Conservation (phyloP, 192 early-diverging fungal genomes). For the Backusella australiensis region DNA sequence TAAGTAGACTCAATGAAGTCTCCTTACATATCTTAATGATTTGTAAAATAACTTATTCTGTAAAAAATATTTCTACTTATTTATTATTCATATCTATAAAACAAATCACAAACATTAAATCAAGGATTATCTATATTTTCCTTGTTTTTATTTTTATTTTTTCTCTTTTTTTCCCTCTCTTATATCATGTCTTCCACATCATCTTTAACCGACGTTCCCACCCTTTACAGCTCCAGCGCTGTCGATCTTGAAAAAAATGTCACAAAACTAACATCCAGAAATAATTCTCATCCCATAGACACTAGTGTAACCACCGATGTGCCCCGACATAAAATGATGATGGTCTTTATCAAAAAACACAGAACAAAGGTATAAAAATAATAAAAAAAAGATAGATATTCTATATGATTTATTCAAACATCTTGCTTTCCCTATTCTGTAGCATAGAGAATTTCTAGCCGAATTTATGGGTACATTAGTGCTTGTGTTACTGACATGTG, state of each 20-base stretch:
- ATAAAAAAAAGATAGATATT: neutral
- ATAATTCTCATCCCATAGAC: neutral
- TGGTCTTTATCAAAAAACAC: neutral
- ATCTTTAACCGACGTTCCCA: constrained; percentile 1
- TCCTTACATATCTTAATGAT: neutral
- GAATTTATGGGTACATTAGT: constrained; percentile 76
- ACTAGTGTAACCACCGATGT: neutral
- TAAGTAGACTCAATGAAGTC: neutral
- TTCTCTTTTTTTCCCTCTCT: neutral
- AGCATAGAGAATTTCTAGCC: constrained; percentile 59
- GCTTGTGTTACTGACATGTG: constrained; percentile 63
- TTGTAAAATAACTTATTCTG: neutral
- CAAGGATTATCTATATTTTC: neutral
- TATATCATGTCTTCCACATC: neutral
- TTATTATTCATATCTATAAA: neutral
- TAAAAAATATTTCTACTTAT: neutral
- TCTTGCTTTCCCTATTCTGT: neutral
- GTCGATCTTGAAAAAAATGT: neutral
- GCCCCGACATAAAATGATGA: neutral
- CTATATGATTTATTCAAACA: no score
- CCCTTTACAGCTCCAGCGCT: neutral
- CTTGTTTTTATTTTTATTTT: neutral
- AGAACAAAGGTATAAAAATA: neutral
- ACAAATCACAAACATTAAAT: neutral
- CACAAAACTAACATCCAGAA: neutral